These are phyloP conservation scores for Solanum appendiculatum DNA, from an alignment of 257 asterid genomes.

Conservation along the genomic window DNA sequence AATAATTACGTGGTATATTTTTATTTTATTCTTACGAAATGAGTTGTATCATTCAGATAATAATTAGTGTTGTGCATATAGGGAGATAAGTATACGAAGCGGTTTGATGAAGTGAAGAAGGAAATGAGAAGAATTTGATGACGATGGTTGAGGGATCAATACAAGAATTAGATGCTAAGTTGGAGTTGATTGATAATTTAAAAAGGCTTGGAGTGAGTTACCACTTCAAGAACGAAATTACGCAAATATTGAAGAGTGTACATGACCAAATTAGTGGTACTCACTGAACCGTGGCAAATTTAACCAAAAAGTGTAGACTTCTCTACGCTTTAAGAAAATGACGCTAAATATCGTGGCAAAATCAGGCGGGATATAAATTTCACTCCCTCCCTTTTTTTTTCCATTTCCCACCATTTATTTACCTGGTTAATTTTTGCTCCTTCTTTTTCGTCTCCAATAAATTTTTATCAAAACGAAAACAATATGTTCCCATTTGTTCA, in stretches of 20 bases:
- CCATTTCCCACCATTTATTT: too few relatives aligned
- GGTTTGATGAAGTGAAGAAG: conserved; percentile 2
- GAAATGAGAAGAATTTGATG: conserved; percentile 6
- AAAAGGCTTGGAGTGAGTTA: conserved; percentile 25
- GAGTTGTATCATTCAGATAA: background rate
- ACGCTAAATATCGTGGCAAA: too few relatives aligned
- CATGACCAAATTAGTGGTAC: too few relatives aligned
- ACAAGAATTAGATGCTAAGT: background rate
- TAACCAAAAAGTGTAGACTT: too few relatives aligned
- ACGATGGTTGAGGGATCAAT: background rate
- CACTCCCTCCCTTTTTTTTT: too few relatives aligned
- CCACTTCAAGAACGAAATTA: conserved; percentile 22
- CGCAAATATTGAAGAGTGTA: background rate
- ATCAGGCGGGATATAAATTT: too few relatives aligned
- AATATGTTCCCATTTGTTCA: too few relatives aligned
- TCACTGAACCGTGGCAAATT: too few relatives aligned
- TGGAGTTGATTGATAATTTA: conserved; percentile 27
- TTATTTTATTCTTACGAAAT: background rate
- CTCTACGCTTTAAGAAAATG: too few relatives aligned
- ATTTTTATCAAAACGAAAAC: too few relatives aligned
- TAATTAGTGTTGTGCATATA: conserved; percentile 5
- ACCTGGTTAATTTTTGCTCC: too few relatives aligned
- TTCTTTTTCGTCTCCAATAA: too few relatives aligned
- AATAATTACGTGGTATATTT: conserved; percentile 2
- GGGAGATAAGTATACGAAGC: conserved; percentile 8